A percentile compares a stretch with the other conserved stretches of the same genome.
Evolutionary conservation across 1,139 yeast genomes (phyloP).

Genomic region (Lipomyces yarrowii): DNA sequence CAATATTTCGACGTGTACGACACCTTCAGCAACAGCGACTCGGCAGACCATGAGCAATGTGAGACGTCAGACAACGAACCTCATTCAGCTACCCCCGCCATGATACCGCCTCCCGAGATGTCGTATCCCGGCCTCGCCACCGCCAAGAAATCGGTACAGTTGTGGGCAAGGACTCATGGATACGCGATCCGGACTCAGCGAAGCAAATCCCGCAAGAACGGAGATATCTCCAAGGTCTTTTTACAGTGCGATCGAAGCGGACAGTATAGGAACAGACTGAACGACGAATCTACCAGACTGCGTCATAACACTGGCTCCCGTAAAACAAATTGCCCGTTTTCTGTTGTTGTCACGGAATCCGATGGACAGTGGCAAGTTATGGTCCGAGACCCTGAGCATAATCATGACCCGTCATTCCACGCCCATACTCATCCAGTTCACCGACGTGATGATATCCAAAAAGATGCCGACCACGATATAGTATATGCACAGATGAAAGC

Average conservation of each 20-base stretch:
- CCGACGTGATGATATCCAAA: too few relatives aligned
- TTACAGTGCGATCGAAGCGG: neutral
- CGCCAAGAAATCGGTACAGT: neutral
- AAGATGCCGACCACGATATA: too few relatives aligned
- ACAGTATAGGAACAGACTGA: neutral
- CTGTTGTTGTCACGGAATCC: too few relatives aligned
- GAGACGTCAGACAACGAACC: neutral
- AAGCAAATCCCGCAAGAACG: neutral
- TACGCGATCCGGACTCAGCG: neutral
- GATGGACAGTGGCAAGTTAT: too few relatives aligned
- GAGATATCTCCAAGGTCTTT: neutral
- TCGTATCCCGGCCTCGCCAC: neutral
- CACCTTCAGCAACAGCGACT: neutral
- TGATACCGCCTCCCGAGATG: neutral
- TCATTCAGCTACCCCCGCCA: neutral
- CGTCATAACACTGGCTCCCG: neutral
- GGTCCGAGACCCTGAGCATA: too few relatives aligned
- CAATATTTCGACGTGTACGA: neutral
- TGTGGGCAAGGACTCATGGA: neutral
- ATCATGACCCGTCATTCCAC: too few relatives aligned
- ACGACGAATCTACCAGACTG: neutral
- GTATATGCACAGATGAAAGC: too few relatives aligned
- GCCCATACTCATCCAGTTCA: too few relatives aligned
- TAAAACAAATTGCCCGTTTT: neutral
- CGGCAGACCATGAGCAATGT: neutral